Conservation (phyloP, 257 asterid genomes). For the Penstemon davidsonii region DNA sequence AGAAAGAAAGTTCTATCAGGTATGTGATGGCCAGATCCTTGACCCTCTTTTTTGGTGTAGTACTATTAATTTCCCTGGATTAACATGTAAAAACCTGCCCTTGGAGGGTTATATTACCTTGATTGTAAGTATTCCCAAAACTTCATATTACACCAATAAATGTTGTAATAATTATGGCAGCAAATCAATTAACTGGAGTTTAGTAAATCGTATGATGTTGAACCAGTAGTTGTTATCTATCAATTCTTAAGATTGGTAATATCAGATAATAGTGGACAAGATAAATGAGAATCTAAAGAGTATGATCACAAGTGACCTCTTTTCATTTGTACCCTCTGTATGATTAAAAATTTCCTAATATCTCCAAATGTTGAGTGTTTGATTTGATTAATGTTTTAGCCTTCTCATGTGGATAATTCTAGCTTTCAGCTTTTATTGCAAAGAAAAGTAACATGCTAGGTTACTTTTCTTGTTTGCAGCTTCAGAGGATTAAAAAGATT, state of each 20-base stretch:
- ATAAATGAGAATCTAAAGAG: background rate
- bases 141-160: conserved; percentile 3
- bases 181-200: conserved; percentile 8
- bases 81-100: background rate
- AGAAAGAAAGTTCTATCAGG: conserved; percentile 92
- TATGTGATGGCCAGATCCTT: conserved; percentile 9
- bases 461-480: background rate
- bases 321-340: background rate
- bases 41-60: background rate
- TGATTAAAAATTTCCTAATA: background rate
- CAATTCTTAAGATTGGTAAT: conserved; percentile 16
- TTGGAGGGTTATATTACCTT: conserved; percentile 10
- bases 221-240: background rate
- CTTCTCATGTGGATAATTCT: no score
- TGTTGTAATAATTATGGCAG: conserved; percentile 8
- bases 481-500: background rate
- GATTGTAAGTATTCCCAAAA: conserved; percentile 1
- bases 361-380: background rate
- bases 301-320: background rate
- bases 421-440: background rate
- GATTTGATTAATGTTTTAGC: background rate
- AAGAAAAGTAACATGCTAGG: background rate
- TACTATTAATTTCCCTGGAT: background rate
- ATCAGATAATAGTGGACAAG: background rate
- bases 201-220: conserved; percentile 8